phyloP scores from a whole-genome alignment of 169 alveolate species.

The Haemoproteus tartakovskyi region DNA sequence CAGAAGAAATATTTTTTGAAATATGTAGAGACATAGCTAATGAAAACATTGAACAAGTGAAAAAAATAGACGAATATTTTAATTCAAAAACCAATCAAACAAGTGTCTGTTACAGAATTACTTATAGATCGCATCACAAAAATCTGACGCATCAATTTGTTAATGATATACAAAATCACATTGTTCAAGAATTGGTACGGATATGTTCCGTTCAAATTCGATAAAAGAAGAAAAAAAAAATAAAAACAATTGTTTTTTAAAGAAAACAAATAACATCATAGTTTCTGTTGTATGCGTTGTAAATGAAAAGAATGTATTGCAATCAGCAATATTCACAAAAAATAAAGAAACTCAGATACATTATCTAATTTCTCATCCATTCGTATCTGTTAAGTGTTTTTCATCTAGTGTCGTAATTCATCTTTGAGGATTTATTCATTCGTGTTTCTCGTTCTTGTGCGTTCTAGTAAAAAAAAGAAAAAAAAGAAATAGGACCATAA shows the following conservation, averaged over 20 bases:
- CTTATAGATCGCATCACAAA: slow-evolving; percentile 73
- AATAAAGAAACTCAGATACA: too few species aligned
- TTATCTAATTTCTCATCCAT: neutral
- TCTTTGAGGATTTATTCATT: slow-evolving; percentile 27
- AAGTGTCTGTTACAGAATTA: slow-evolving; percentile 74
- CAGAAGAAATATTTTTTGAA: slow-evolving; percentile 17
- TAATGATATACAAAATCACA: slow-evolving; percentile 68
- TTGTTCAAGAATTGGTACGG: slow-evolving; percentile 15
- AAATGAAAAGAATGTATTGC: too few species aligned
- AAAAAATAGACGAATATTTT: slow-evolving; percentile 40
- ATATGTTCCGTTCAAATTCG: slow-evolving; percentile 18
- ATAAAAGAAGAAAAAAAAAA: too few species aligned
- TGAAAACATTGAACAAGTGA: slow-evolving; percentile 54
- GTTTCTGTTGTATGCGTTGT: too few species aligned
- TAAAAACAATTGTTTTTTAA: too few species aligned
- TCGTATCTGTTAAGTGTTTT: neutral
- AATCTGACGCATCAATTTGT: slow-evolving; percentile 75
- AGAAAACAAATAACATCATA: too few species aligned
- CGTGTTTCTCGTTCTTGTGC: slow-evolving; percentile 55
- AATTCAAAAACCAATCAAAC: slow-evolving; percentile 26
- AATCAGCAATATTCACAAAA: too few species aligned
- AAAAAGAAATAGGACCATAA: too few species aligned
- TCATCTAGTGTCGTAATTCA: slow-evolving; percentile 6
- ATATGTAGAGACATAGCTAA: slow-evolving; percentile 58
- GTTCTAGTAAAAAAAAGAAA: slow-evolving; percentile 11